Evolutionary conservation across 2,329 filamentous ascomycete species (phyloP).

Genomic region (Penicillium verrucosum): DNA sequence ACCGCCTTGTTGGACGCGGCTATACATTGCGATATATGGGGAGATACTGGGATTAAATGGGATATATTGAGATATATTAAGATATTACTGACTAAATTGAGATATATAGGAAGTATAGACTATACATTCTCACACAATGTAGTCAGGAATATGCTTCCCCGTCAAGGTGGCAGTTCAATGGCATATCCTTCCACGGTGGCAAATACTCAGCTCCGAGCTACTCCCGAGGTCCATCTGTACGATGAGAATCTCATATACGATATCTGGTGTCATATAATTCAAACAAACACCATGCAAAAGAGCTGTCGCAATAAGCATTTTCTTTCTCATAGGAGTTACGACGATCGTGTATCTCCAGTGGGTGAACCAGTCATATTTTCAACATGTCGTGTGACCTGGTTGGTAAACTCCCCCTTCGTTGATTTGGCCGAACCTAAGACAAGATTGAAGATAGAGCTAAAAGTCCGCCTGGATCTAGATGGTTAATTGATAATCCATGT

Average conservation of each 20-base stretch:
- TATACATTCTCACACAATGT: not conserved
- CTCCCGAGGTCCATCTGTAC: not conserved
- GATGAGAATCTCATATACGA: not conserved
- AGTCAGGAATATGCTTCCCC: not conserved
- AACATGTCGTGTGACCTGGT: slow-evolving; percentile 5
- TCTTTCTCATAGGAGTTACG: not conserved
- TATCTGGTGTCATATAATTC: not conserved
- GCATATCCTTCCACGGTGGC: not conserved
- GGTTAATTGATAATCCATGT: not conserved
- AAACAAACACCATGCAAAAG: not conserved
- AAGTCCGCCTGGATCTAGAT: not conserved
- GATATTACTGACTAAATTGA: not conserved
- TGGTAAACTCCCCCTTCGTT: not conserved
- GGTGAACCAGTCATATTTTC: not conserved
- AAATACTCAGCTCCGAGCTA: not conserved
- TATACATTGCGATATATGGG: not conserved
- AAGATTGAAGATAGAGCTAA: not conserved
- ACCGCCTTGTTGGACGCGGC: slow-evolving; percentile 8
- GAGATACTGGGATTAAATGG: not conserved
- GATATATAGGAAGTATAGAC: not conserved
- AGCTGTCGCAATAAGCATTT: not conserved
- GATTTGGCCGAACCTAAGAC: not conserved
- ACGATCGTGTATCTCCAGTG: not conserved
- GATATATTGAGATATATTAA: not conserved
- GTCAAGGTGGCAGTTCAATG: not conserved